Evolutionary conservation across 192 early-diverging fungal genomes (phyloP).

Genomic region (Coemansia furcata): DNA sequence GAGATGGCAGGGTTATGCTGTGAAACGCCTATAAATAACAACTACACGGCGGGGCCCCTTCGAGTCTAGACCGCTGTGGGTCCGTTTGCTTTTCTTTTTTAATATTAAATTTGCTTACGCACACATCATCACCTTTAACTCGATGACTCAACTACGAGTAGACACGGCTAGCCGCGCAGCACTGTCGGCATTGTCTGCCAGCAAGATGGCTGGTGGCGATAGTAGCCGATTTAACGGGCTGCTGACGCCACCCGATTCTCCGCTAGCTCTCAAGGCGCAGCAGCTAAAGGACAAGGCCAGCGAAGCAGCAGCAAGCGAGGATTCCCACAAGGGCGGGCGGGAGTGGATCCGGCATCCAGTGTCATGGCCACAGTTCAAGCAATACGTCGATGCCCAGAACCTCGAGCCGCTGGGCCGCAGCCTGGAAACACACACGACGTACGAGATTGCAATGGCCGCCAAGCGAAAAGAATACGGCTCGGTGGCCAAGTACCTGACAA

Average conservation of each 20-base stretch:
- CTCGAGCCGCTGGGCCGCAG: constrained; percentile 45
- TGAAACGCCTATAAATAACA: not conserved
- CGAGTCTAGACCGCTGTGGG: constrained; percentile 1
- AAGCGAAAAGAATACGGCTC: constrained; percentile 21
- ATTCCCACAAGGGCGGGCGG: constrained; percentile 7
- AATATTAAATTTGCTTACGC: not conserved
- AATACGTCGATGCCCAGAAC: constrained; percentile 22
- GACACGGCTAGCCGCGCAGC: not conserved
- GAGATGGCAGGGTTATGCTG: not conserved
- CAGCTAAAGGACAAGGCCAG: not conserved
- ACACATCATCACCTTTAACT: not conserved
- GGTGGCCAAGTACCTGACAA: constrained; percentile 31
- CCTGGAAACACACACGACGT: constrained; percentile 18
- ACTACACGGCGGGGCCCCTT: not conserved
- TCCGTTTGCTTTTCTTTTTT: not conserved
- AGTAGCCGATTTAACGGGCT: constrained; percentile 7
- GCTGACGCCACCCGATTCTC: constrained; percentile 42
- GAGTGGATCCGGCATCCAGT: constrained; percentile 15
- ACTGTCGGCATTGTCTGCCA: constrained; percentile 1
- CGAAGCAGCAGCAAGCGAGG: not conserved
- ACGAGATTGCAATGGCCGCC: constrained; percentile 16
- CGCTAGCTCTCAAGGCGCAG: constrained; percentile 11
- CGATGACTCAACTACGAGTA: constrained; percentile 1
- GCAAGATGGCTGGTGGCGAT: not conserved
- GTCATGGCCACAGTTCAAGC: constrained; percentile 30